Percentiles rank a stretch among this genome's conserved stretches.
These are phyloP conservation scores for Coemansia asiatica DNA, from an alignment of 192 early-diverging fungal species.

Conservation along the genomic window DNA sequence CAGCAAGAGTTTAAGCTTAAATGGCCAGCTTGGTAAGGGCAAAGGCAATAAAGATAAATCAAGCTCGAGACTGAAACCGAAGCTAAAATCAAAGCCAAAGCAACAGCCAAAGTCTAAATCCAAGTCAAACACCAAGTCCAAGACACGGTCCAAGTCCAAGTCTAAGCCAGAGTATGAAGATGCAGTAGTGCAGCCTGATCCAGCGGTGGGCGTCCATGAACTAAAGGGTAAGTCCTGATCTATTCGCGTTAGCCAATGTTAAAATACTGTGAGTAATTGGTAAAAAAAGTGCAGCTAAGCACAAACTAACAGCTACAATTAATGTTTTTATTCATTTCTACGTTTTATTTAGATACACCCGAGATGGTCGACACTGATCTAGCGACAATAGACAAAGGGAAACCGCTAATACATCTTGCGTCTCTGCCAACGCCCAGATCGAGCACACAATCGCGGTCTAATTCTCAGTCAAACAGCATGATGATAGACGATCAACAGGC, in stretches of 20 bases:
- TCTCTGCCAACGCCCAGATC: neutral
- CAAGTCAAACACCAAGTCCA: neutral
- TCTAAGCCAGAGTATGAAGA: too few relatives aligned
- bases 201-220: too few relatives aligned
- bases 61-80: neutral
- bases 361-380: neutral
- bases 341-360: neutral
- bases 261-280: too few relatives aligned
- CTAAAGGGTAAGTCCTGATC: too few relatives aligned
- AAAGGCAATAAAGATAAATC: slow-evolving; percentile 7
- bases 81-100: slow-evolving; percentile 1
- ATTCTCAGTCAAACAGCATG: neutral
- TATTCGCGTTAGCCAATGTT: too few relatives aligned
- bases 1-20: neutral
- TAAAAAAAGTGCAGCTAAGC: too few relatives aligned
- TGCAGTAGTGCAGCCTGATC: too few relatives aligned
- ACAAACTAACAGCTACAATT: too few relatives aligned
- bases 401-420: neutral
- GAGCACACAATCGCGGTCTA: neutral
- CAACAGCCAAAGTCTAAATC: neutral
- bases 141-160: neutral
- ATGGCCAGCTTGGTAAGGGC: too few relatives aligned
- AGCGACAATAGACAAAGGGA: neutral
- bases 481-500: neutral
- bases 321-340: too few relatives aligned